Conservation (phyloP, 768 basidiomycete genomes). For the Multifurca ochricompacta region DNA sequence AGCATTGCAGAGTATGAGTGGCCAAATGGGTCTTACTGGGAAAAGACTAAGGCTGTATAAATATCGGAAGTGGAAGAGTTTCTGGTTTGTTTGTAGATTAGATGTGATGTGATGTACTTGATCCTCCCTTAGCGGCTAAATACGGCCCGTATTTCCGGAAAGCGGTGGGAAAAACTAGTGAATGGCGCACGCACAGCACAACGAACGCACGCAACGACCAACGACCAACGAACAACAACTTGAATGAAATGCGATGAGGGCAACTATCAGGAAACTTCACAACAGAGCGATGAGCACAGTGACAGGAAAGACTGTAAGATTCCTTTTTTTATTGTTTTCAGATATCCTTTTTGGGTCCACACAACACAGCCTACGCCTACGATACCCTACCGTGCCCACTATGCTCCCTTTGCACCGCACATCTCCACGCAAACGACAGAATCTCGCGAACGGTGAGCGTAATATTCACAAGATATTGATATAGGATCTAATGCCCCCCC, state of each 20-base stretch:
- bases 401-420: slow-evolving; percentile 9
- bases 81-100: background rate
- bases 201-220: no score
- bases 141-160: background rate
- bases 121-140: background rate
- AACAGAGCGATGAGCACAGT: background rate
- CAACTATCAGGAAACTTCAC: background rate
- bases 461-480: no score
- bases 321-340: background rate
- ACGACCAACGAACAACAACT: no score
- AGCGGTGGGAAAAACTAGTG: no score
- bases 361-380: background rate
- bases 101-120: no score
- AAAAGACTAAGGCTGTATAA: slow-evolving; percentile 21
- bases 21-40: slow-evolving; percentile 84
- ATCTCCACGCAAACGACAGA: background rate
- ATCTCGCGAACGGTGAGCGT: slow-evolving; percentile 8
- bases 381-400: slow-evolving; percentile 5
- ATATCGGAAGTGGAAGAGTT: background rate
- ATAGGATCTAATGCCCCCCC: background rate
- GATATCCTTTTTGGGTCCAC: background rate
- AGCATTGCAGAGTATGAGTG: slow-evolving; percentile 81
- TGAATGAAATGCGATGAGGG: slow-evolving; percentile 3
- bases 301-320: background rate
- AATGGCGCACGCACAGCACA: no score